These are phyloP conservation scores for Emmonsiellopsis sp. DNA, from an alignment of 2,329 filamentous ascomycete species.

Conservation along the genomic window DNA sequence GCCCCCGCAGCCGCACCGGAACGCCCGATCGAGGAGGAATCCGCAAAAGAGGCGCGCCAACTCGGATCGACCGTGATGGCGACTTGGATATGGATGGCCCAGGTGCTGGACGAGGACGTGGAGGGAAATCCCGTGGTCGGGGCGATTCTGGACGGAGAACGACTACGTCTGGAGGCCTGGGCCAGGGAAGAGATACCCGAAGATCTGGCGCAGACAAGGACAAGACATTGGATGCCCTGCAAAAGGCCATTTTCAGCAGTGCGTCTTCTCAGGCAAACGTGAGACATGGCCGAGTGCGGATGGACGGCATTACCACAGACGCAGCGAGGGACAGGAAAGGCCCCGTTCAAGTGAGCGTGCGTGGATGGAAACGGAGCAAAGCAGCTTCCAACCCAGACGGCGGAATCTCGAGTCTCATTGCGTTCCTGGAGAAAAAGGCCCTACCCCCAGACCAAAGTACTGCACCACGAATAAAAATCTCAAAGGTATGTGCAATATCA, in stretches of 20 bases:
- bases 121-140: slow-evolving; percentile 25
- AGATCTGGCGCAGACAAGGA: slow-evolving; percentile 13
- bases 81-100: slow-evolving; percentile 51
- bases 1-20: slow-evolving; percentile 16
- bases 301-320: slow-evolving; percentile 14
- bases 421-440: slow-evolving; percentile 64
- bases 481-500: slow-evolving; percentile 62
- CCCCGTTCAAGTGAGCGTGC: slow-evolving; percentile 37
- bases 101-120: slow-evolving; percentile 22
- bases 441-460: slow-evolving; percentile 42
- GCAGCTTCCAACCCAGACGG: slow-evolving; percentile 58
- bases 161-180: slow-evolving; percentile 11
- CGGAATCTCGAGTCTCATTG: slow-evolving; percentile 55
- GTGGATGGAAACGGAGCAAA: slow-evolving; percentile 60
- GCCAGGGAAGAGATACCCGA: slow-evolving; percentile 18
- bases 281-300: slow-evolving; percentile 26
- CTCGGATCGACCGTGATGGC: slow-evolving; percentile 50
- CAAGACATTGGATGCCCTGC: slow-evolving; percentile 26
- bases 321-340: slow-evolving; percentile 9
- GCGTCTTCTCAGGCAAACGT: slow-evolving; percentile 29
- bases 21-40: slow-evolving; percentile 40
- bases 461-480: slow-evolving; percentile 52
- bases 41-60: slow-evolving; percentile 38
- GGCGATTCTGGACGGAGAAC: slow-evolving; percentile 20
- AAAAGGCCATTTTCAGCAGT: slow-evolving; percentile 26